Evolutionary conservation across 148 eudicot genomes (phyloP).

Genomic region (Beta vulgaris): DNA sequence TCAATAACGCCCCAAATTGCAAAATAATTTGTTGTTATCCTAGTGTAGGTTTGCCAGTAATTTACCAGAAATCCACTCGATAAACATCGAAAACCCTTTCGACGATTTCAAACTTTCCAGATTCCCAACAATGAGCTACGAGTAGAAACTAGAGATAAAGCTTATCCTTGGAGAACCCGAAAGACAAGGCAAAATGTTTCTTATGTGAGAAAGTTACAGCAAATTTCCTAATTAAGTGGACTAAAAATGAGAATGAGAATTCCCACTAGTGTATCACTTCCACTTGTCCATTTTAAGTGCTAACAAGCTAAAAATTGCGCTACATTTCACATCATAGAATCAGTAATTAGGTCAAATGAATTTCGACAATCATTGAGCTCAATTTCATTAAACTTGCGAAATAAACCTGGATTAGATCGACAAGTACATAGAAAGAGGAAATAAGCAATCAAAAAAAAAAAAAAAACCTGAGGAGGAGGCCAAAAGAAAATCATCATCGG

Average conservation of each 20-base stretch:
- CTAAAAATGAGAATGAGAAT: not conserved
- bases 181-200: not conserved
- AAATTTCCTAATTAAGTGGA: not conserved
- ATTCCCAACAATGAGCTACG: not conserved
- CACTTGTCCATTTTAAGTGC: not conserved
- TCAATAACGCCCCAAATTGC: not conserved
- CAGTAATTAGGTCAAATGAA: slow-evolving; percentile 17
- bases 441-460: not conserved
- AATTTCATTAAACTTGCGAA: not conserved
- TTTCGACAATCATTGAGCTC: not conserved
- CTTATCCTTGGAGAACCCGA: no score
- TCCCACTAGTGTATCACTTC: not conserved
- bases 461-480: slow-evolving; percentile 31
- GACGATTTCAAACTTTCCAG: not conserved
- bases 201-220: not conserved
- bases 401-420: not conserved
- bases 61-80: not conserved
- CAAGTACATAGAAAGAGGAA: no score
- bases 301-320: not conserved
- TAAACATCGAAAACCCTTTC: no score
- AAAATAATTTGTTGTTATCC: no score
- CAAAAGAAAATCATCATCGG: slow-evolving; percentile 38
- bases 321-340: not conserved
- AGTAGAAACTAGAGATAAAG: no score
- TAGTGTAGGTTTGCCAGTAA: not conserved